phyloP scores from a whole-genome alignment of 2,329 filamentous ascomycete species.

The Mariannaea sp. region DNA sequence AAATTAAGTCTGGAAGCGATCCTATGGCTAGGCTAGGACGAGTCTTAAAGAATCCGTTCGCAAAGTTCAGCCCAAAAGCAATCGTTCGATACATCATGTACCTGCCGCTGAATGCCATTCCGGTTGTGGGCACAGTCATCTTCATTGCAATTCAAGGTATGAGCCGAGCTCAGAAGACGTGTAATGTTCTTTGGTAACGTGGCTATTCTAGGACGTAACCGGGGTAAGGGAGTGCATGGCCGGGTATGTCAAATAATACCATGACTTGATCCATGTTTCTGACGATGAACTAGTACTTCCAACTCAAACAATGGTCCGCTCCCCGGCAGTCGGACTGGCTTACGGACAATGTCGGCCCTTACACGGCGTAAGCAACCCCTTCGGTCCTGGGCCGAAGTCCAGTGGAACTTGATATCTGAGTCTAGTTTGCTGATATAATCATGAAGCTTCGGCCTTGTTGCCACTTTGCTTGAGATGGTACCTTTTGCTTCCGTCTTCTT shows the following conservation, averaged over 20 bases:
- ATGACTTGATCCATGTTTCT: background rate
- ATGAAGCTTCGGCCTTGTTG: slow-evolving; percentile 71
- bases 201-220: slow-evolving; percentile 47
- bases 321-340: slow-evolving; percentile 71
- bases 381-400: background rate
- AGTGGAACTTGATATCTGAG: slow-evolving; percentile 10
- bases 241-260: slow-evolving; percentile 51
- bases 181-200: background rate
- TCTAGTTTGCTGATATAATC: slow-evolving; percentile 18
- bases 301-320: slow-evolving; percentile 81
- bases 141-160: slow-evolving; percentile 79
- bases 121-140: slow-evolving; percentile 79
- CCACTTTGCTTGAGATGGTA: slow-evolving; percentile 82
- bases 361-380: slow-evolving; percentile 70
- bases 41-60: slow-evolving; percentile 61
- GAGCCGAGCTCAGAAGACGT: background rate
- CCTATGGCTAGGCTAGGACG: slow-evolving; percentile 62
- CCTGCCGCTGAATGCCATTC: slow-evolving; percentile 90
- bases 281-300: slow-evolving; percentile 71
- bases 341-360: slow-evolving; percentile 71
- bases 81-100: slow-evolving; percentile 83
- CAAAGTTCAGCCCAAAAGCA: slow-evolving; percentile 61
- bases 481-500: slow-evolving; percentile 84
- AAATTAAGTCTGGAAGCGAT: slow-evolving; percentile 67
- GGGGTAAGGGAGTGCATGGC: slow-evolving; percentile 56